A percentile compares a stretch with the other conserved stretches of the same genome.
These are phyloP conservation scores for Trichophaea hybrida DNA, from an alignment of 2,329 filamentous ascomycete species.

Conservation along the genomic window DNA sequence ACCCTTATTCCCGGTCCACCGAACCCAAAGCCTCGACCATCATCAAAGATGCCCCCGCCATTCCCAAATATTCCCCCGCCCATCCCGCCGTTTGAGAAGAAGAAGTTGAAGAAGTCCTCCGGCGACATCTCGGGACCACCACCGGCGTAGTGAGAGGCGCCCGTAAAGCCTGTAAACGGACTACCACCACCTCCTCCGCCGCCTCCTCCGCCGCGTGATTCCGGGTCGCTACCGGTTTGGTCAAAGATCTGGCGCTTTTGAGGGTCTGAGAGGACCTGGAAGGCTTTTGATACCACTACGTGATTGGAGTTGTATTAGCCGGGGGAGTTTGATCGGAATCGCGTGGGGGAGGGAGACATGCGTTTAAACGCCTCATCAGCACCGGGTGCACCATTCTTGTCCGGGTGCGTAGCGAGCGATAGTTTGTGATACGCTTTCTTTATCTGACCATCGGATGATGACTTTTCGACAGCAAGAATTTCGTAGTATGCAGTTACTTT, in stretches of 20 bases:
- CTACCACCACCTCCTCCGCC: constrained; percentile 33
- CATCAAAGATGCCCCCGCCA: constrained; percentile 46
- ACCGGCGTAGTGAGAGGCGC: constrained; percentile 31
- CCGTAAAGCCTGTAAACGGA: constrained; percentile 48
- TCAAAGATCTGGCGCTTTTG: constrained; percentile 88
- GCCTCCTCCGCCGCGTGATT: constrained; percentile 59
- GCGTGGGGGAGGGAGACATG: constrained; percentile 30
- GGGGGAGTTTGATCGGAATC: background rate
- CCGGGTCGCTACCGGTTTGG: constrained; percentile 79
- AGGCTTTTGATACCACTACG: constrained; percentile 73
- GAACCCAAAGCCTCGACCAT: constrained; percentile 73
- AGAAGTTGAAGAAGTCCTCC: constrained; percentile 91
- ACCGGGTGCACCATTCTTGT: constrained; percentile 93
- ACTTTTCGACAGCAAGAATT: constrained; percentile 61
- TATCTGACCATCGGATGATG: constrained; percentile 64
- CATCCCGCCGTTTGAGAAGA: constrained; percentile 64
- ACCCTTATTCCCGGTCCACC: constrained; percentile 85
- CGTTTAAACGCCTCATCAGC: constrained; percentile 97
- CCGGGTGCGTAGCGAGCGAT: constrained; percentile 86
- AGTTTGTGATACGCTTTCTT: constrained; percentile 97
- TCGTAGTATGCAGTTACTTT: constrained; percentile 84
- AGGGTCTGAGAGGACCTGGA: constrained; percentile 80
- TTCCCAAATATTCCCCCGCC: constrained; percentile 30
- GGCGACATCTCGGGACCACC: constrained; percentile 69
- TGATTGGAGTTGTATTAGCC: background rate